These are phyloP conservation scores for Gossypium schwendimanii DNA, from an alignment of 441 rosid genomes.

Conservation along the genomic window DNA sequence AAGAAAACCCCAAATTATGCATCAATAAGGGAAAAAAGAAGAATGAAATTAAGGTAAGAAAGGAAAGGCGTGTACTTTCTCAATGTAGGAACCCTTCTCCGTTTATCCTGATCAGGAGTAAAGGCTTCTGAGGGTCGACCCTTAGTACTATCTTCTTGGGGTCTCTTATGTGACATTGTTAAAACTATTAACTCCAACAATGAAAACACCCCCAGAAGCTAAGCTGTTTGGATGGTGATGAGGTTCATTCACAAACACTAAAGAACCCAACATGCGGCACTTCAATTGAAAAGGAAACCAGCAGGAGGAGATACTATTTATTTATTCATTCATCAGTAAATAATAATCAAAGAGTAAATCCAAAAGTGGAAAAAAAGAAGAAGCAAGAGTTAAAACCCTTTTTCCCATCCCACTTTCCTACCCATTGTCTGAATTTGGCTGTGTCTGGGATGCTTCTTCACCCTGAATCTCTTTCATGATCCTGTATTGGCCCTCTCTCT, in stretches of 20 bases:
- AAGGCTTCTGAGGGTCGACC: conserved; percentile 33
- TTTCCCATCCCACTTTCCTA: conserved; percentile 15
- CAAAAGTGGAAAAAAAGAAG: conserved; percentile 12
- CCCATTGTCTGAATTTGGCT: conserved; percentile 26
- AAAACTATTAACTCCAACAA: conserved; percentile 23
- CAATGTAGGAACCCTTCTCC: conserved; percentile 41
- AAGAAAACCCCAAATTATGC: conserved; percentile 10
- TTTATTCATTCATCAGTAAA: neutral
- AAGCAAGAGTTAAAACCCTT: neutral
- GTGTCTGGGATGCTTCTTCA: conserved; percentile 33
- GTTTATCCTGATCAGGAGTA: conserved; percentile 51
- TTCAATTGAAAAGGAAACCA: neutral
- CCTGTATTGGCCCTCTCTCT: neutral
- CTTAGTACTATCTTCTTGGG: conserved; percentile 51
- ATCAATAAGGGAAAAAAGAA: neutral
- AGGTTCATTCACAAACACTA: neutral
- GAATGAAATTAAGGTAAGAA: neutral
- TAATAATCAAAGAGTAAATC: conserved; percentile 18
- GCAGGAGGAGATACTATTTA: neutral
- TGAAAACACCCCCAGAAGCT: conserved; percentile 2
- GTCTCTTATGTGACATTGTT: conserved; percentile 80
- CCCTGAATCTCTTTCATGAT: conserved; percentile 9
- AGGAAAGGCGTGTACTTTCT: conserved; percentile 33
- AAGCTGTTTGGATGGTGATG: conserved; percentile 1
- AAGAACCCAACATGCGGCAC: conserved; percentile 27